phyloP scores from a whole-genome alignment of 2,329 filamentous ascomycete genomes.

The Diplodia sapinea region DNA sequence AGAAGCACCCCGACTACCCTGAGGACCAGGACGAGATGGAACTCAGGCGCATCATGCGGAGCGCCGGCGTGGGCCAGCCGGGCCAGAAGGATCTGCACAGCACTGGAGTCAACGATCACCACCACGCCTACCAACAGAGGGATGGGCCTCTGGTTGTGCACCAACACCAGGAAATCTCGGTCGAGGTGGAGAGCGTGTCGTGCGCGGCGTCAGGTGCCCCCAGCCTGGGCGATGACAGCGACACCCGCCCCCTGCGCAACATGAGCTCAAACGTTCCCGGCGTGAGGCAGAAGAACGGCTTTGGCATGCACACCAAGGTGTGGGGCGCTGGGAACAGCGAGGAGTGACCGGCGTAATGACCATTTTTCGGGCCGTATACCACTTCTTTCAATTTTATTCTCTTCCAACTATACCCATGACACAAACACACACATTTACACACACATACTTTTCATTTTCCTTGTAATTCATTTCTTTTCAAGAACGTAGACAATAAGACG shows the following conservation, averaged over 20 bases:
- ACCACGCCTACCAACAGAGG: background rate
- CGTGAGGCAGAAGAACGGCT: constrained; percentile 10
- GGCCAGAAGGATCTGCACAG: background rate
- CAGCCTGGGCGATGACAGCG: constrained; percentile 20
- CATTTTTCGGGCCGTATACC: background rate
- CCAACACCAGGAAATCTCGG: constrained; percentile 12
- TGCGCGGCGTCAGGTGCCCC: constrained; percentile 1
- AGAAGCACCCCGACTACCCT: constrained; percentile 2
- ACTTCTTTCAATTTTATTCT: background rate
- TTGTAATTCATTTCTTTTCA: background rate
- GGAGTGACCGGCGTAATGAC: background rate
- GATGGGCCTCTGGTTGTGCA: constrained; percentile 6
- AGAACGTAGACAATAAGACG: background rate
- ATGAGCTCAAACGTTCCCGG: constrained; percentile 9
- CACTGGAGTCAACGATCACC: background rate
- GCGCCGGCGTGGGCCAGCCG: constrained; percentile 2
- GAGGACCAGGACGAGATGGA: constrained; percentile 5
- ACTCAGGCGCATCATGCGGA: constrained; percentile 16
- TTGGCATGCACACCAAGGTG: constrained; percentile 18
- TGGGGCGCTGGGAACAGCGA: background rate
- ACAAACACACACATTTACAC: background rate
- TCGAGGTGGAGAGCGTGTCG: constrained; percentile 16
- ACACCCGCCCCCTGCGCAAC: background rate
- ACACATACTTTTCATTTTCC: background rate
- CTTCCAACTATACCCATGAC: background rate